Percentiles rank a stretch among this genome's conserved stretches.
Evolutionary conservation across 2,329 filamentous ascomycete genomes (phyloP).

Genomic region (Fusarium protoensiforme): DNA sequence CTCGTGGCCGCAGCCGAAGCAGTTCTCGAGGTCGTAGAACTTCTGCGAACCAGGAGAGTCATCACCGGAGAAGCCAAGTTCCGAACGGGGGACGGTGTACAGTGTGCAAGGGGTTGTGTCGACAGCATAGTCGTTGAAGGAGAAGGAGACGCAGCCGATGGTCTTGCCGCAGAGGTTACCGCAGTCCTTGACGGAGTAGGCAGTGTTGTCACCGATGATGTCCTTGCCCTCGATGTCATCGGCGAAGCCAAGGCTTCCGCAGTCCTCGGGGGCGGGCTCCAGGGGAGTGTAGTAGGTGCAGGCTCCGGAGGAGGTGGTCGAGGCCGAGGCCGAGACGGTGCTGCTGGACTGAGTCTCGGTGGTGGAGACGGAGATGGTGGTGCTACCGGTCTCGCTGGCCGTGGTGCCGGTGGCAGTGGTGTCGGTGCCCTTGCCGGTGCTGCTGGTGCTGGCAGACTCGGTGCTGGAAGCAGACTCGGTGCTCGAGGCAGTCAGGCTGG

Average conservation of each 20-base stretch:
- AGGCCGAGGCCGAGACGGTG: background rate
- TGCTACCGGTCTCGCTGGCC: background rate
- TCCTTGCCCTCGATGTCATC: slow-evolving; percentile 3
- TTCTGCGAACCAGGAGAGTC: background rate
- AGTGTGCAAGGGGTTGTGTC: background rate
- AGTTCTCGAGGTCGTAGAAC: slow-evolving; percentile 29
- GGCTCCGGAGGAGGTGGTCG: slow-evolving; percentile 21
- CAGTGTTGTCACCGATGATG: background rate
- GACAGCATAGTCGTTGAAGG: background rate
- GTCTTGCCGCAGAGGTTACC: slow-evolving; percentile 28
- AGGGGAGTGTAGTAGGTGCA: slow-evolving; percentile 14
- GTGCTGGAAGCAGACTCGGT: background rate
- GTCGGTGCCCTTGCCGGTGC: slow-evolving; percentile 9
- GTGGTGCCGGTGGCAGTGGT: background rate
- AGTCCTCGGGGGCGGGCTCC: background rate
- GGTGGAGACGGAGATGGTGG: slow-evolving; percentile 10
- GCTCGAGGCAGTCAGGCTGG: slow-evolving; percentile 11
- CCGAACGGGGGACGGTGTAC: background rate
- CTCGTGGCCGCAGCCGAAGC: slow-evolving; percentile 21
- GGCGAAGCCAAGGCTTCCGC: slow-evolving; percentile 13
- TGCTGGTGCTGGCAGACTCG: slow-evolving; percentile 5
- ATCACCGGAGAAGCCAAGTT: background rate
- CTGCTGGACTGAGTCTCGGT: slow-evolving; percentile 10
- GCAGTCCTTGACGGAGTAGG: slow-evolving; percentile 4
- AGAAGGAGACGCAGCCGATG: slow-evolving; percentile 32